Base-by-base conservation (phyloP, 495 filamentous ascomycete species). In the Arthonia radiata region DNA sequence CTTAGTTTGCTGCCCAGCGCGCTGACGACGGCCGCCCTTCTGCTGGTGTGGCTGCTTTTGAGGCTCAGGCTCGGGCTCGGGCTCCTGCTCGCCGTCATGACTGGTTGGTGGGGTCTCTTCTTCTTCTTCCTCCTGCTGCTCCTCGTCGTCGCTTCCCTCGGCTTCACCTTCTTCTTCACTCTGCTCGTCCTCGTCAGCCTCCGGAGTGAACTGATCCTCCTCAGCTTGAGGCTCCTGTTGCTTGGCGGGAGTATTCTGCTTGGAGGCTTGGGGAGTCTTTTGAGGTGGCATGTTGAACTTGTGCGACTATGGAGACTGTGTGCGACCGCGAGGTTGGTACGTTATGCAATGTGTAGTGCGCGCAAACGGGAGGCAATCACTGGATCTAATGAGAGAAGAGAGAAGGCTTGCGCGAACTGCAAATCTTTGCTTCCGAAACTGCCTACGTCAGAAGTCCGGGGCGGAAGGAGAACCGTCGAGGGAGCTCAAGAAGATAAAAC, bases 201-300 rank as follows among this genome's bases (percentile, higher is more conserved):
- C 43, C 15, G 25, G 36, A 23, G 27, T 37, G 30, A 36, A 23
- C 7, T 37, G 33, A 19, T 40, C 40, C 24, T 38, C 23, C 23
- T 43, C 48, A 30, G 48, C 47, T 24, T 47, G 50, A 15, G 47
- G 43, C 29, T 53, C 43, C 28, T 52, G 48, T 29, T 41, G 40
- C n/a, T n/a, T n/a, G n/a, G n/a, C n/a, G n/a, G n/a, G n/a, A 12
- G 34, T 31, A 16, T 38, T 18, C 26, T 34, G 27, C 17, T 25
- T 19, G 26, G 18, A 15, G 6, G 22, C 17, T 18, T 33, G 28
- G 15, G 27, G 29, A 16, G 38, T 38, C 9, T 21, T 21, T 18
- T 39, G 35, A n/a, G n/a, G 37, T 40, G 33, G 40, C 37, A 29
- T 38, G 35, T 22, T 42, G 29, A 14, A 43, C 31, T 27, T 31